Base-by-base conservation (phyloP, 1,139 yeast species). In the Pichia sp. region DNA sequence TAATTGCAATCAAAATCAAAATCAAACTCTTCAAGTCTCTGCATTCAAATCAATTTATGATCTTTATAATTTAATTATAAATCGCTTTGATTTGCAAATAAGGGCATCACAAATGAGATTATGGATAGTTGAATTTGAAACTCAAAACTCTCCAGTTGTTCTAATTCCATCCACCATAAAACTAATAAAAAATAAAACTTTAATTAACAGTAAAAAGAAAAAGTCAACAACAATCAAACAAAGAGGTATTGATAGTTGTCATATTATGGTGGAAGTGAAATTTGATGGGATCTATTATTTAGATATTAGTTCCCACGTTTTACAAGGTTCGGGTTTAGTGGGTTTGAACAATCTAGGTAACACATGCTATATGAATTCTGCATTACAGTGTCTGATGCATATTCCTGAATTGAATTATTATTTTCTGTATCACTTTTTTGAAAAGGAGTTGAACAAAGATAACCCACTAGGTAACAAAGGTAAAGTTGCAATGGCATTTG, bases 311-410 rank as follows among this genome's bases (percentile, higher is more conserved):
- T 54, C 62, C 3, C 48, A 50, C 8, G 45, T 63, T 4, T 33
- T 58, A 16, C 67, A 69, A 10, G 68, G 76, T 1, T 65, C 65
- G 49, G 89, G 88, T 5, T 72, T 72, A 1, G 70, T 74, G 10
- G 99, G 99, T 0, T 71, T 93, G 49, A 75, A 77, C 45, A 93
- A 93, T 64, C 72, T 93, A 58, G 99, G 99, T 8, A 93, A 93
- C 65, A 87, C 96, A 0, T 93, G 99, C 67, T 93, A 90, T 67
- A 93, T 93, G 98, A 93, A 93, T 68, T 88, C 96, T 18, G 97
- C 98, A 0, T 72, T 93, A 51, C 99, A 93, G 66, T 93, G 98
- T 64, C 71, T 93, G 48, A 77, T 83, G 0, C 99, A 93, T 64
- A 77, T 91, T 14, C 96, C 96, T 0, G 97, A 90, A 66, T 70